A percentile compares a stretch with the other conserved stretches of the same genome.
Conservation (phyloP, 176 grass and related monocot species). For the Carex kokanica region DNA sequence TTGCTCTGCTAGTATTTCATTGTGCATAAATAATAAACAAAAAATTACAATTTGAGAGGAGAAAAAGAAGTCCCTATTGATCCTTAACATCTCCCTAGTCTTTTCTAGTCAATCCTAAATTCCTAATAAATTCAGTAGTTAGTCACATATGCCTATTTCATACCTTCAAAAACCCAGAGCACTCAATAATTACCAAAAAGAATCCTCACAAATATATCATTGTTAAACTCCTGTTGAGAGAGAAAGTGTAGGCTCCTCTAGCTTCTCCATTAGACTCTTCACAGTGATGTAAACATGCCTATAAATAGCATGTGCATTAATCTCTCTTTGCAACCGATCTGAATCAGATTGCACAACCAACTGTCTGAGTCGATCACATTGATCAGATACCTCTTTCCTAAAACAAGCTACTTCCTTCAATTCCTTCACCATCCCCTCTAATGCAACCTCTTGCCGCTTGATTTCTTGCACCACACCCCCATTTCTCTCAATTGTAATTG, state of each 20-base stretch:
- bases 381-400: background rate
- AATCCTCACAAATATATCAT: background rate
- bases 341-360: background rate
- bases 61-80: background rate
- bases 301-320: background rate
- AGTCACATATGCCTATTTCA: background rate
- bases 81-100: background rate
- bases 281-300: background rate
- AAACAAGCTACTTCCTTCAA: background rate
- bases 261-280: conserved; percentile 14
- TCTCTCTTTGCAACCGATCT: background rate
- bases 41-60: background rate
- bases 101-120: background rate
- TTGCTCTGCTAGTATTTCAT: background rate
- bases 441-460: background rate
- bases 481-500: background rate
- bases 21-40: background rate
- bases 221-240: background rate
- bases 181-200: background rate
- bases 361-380: background rate
- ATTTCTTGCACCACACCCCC: conserved; percentile 6
- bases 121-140: background rate
- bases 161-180: background rate
- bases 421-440: background rate
- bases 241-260: background rate